Evolutionary conservation across 768 basidiomycete species (phyloP), one percentile per base, ranked within the genome.

Genomic region (Calocera cornea): DNA sequence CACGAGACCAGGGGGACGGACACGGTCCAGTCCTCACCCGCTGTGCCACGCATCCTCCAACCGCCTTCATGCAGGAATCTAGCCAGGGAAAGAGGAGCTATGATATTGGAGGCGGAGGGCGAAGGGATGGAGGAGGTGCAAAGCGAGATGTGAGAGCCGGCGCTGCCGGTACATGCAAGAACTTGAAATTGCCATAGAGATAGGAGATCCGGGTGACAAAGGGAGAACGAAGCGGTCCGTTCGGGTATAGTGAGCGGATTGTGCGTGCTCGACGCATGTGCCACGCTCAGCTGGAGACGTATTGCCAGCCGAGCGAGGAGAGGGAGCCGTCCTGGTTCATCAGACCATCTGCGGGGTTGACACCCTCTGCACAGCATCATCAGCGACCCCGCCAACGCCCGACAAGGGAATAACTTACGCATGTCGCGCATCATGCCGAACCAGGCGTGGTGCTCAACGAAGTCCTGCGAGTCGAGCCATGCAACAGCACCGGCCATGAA

Each of bases 381-480:
- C 24, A 60, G 54, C 8, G 10, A 16, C 27, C 16, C 31, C 27
- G 10, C 22, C 31, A 33, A 16, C 10, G 19, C 16, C 14, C 14
- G 16, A 33, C 5, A 19, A 10, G 54, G 27, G 31, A 29, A 8
- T 5, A 2, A 60, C 54, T 60, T 60, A 60, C 54, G 54, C 54
- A 60, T 60, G 31, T 60, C 54, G 54, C 54, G 54, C 54, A 60
- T 60, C 54, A 60, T 60, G 27, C 54, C 54, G 54, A 60, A 60
- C 54, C 54, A 60, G 8, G 31, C 24, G 54, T 60, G 54, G 54
- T 60, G 31, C 54, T 60, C 54, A 19, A 60, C 54, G 54, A 5
- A 60, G 54, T 60, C 54, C 31, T 60, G 54, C 8, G 54, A 60
- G 22, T 60, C 54, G 54, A 60, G 54, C 54, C 54, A 60, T 12